A percentile compares a stretch with the other conserved stretches of the same genome.
Conservation (phyloP, 1,139 yeast genomes). For the Lipomyces yarrowii region DNA sequence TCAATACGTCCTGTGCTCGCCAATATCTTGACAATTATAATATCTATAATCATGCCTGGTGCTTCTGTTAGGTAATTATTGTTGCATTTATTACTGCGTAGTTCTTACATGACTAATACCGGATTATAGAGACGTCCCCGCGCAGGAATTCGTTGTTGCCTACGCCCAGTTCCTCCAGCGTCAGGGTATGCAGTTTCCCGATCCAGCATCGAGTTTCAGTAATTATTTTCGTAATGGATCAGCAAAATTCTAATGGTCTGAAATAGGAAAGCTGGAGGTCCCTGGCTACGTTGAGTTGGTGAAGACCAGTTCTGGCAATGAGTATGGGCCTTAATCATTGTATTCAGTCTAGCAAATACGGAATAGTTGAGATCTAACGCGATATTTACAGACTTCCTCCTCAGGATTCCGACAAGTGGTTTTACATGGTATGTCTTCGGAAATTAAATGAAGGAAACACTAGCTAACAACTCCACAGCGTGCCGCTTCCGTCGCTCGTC, state of each 20-base stretch:
- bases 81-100: neutral
- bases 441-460: conserved; percentile 10
- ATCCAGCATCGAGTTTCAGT: neutral
- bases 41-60: conserved; percentile 73
- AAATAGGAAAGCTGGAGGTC: conserved; percentile 74
- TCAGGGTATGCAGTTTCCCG: conserved; percentile 65
- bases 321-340: conserved; percentile 37
- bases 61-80: conserved; percentile 91
- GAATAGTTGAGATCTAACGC: neutral
- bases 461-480: conserved; percentile 49
- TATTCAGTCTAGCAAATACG: neutral
- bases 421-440: conserved; percentile 62
- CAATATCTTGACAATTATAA: neutral
- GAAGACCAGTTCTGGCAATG: conserved; percentile 98
- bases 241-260: neutral
- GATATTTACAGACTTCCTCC: conserved; percentile 73
- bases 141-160: conserved; percentile 99
- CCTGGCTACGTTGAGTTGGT: conserved; percentile 99
- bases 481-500: conserved; percentile 99
- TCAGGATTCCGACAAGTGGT: conserved; percentile 99
- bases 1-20: neutral
- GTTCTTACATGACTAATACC: neutral
- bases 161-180: conserved; percentile 99
- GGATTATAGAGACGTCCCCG: conserved; percentile 91
- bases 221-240: neutral